Conservation (phyloP, 1,284 basidiomycete species). For the Meripilus lineatus region DNA sequence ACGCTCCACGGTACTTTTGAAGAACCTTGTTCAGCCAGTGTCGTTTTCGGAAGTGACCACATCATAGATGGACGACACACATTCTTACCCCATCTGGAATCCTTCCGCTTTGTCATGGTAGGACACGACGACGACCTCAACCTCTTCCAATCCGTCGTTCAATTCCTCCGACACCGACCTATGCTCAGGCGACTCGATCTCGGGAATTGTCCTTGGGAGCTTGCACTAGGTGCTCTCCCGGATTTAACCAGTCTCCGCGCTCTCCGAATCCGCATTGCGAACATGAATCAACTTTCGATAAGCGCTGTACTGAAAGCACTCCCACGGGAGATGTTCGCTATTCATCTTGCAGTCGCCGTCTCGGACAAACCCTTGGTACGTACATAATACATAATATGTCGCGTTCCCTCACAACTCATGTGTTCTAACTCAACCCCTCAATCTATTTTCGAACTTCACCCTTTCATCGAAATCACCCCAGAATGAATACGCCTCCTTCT, state of each 20-base stretch:
- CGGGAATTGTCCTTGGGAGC: slow-evolving; percentile 59
- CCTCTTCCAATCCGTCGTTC: slow-evolving; percentile 48
- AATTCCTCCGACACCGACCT: slow-evolving; percentile 45
- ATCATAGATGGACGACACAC: slow-evolving; percentile 52
- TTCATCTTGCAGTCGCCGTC: slow-evolving; percentile 45
- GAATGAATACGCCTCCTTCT: slow-evolving; percentile 47
- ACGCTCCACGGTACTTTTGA: slow-evolving; percentile 63
- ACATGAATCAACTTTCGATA: slow-evolving; percentile 36
- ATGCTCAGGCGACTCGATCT: slow-evolving; percentile 51
- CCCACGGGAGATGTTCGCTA: slow-evolving; percentile 46
- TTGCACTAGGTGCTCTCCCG: slow-evolving; percentile 45
- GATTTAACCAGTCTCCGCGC: slow-evolving; percentile 46
- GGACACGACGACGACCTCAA: slow-evolving; percentile 52
- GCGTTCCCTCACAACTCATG: too few relatives aligned
- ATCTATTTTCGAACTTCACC: too few relatives aligned
- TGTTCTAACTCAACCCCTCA: too few relatives aligned
- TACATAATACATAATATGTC: too few relatives aligned
- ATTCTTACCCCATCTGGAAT: slow-evolving; percentile 54
- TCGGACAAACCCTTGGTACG: slow-evolving; percentile 47
- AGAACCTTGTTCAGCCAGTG: slow-evolving; percentile 49
- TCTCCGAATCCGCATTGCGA: slow-evolving; percentile 49
- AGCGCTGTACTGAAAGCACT: slow-evolving; percentile 37
- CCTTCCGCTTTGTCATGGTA: slow-evolving; percentile 57
- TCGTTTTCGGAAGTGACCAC: slow-evolving; percentile 61
- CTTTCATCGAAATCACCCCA: slow-evolving; percentile 19